phyloP scores from a whole-genome alignment of 306 rosid species.

The Cucumis sativus region DNA sequence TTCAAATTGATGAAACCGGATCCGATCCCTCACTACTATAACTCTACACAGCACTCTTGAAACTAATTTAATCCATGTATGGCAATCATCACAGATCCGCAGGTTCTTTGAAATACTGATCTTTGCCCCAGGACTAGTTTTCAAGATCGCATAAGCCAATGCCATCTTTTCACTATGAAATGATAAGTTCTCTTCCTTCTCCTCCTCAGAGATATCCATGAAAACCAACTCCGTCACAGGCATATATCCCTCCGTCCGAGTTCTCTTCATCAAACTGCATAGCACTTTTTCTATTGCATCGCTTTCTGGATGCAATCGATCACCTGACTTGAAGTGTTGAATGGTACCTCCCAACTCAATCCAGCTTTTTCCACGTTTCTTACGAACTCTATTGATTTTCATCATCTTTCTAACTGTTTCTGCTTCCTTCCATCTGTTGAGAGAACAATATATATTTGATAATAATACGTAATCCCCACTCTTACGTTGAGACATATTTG shows the following conservation, averaged over 20 bases:
- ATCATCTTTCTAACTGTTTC: constrained; percentile 47
- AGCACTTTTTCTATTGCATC: constrained; percentile 37
- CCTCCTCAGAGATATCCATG: constrained; percentile 78
- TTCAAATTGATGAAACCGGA: constrained; percentile 63
- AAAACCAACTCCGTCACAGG: constrained; percentile 55
- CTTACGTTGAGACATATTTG: constrained; percentile 32
- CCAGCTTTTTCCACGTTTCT: constrained; percentile 57
- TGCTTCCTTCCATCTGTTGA: constrained; percentile 51
- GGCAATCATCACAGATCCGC: constrained; percentile 30
- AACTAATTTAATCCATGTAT: constrained; percentile 44
- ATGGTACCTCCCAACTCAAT: constrained; percentile 35
- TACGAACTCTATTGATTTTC: constrained; percentile 39
- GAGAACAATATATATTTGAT: constrained; percentile 52
- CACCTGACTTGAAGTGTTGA: constrained; percentile 51
- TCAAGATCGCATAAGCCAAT: constrained; percentile 48
- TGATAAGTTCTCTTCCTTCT: constrained; percentile 50
- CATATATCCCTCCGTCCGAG: constrained; percentile 38
- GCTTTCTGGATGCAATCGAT: constrained; percentile 41
- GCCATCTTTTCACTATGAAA: constrained; percentile 57
- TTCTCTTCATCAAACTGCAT: constrained; percentile 38
- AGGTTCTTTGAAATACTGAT: constrained; percentile 49
- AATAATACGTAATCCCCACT: constrained; percentile 66
- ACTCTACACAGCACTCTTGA: constrained; percentile 32
- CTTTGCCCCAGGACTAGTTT: constrained; percentile 51
- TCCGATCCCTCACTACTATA: constrained; percentile 58